These are phyloP conservation scores for Helotiales sp. DNA, from an alignment of 2,329 filamentous ascomycete genomes.

Conservation along the genomic window DNA sequence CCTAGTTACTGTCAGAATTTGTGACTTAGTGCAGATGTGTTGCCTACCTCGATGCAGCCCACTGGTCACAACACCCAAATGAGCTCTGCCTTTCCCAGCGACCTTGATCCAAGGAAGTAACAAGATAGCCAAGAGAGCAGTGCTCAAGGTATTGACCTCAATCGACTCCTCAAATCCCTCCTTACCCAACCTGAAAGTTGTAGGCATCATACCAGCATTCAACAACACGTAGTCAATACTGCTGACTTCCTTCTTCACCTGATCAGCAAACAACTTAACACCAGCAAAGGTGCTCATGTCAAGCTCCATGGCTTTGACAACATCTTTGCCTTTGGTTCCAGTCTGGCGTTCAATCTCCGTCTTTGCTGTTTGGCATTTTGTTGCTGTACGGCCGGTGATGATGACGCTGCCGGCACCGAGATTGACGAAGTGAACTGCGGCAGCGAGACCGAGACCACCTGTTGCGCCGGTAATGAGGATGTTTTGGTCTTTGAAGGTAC, in stretches of 20 bases:
- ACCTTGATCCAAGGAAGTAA: conserved; percentile 48
- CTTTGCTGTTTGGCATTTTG: conserved; percentile 41
- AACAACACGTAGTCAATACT: conserved; percentile 32
- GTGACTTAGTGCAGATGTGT: not conserved
- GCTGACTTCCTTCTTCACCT: conserved; percentile 24
- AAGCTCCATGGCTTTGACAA: conserved; percentile 26
- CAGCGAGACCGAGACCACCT: conserved; percentile 42
- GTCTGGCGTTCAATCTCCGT: conserved; percentile 36
- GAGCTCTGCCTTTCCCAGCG: conserved; percentile 33
- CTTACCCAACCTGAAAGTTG: conserved; percentile 14
- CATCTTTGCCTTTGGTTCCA: conserved; percentile 15
- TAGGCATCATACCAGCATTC: conserved; percentile 33
- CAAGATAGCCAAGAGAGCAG: conserved; percentile 51
- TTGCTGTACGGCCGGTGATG: conserved; percentile 40
- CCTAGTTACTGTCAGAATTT: not conserved
- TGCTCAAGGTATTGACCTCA: conserved; percentile 60
- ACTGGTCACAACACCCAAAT: conserved; percentile 29
- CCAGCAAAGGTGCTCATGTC: conserved; percentile 30
- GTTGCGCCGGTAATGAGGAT: conserved; percentile 45
- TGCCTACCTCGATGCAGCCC: conserved; percentile 19
- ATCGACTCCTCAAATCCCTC: conserved; percentile 53
- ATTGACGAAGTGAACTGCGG: conserved; percentile 41
- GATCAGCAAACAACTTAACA: conserved; percentile 26
- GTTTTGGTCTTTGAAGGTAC: conserved; percentile 30
- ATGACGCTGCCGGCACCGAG: conserved; percentile 42